phyloP scores from a whole-genome alignment of 2,329 filamentous ascomycete genomes.

The Epichloe uncinata region DNA sequence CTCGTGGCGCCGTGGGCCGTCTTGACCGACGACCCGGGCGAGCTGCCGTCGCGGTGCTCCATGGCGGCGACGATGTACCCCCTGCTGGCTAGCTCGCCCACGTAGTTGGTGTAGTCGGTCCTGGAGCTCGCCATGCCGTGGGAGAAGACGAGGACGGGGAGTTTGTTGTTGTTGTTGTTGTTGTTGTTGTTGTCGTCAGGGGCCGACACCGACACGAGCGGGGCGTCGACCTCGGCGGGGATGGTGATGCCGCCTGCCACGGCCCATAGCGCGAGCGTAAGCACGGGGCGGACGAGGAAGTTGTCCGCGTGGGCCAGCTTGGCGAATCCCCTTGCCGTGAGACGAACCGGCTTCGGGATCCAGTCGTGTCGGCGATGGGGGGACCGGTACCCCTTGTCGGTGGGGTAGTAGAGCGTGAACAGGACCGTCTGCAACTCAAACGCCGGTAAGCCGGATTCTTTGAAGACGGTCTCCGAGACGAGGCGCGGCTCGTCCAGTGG shows the following conservation, averaged over 20 bases:
- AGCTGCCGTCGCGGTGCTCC: conserved; percentile 39
- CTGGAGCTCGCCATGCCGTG: conserved; percentile 37
- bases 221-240: conserved; percentile 33
- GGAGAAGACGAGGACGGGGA: conserved; percentile 37
- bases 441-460: conserved; percentile 21
- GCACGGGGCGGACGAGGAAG: conserved; percentile 27
- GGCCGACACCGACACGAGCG: conserved; percentile 18
- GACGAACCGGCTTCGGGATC: conserved; percentile 29
- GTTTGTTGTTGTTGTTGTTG: conserved; percentile 6
- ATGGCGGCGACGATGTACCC: conserved; percentile 35
- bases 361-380: conserved; percentile 26
- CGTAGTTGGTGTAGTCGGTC: conserved; percentile 38
- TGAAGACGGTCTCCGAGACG: conserved; percentile 21
- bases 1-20: conserved; percentile 16
- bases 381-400: conserved; percentile 7
- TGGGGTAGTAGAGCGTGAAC: conserved; percentile 37
- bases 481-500: conserved; percentile 20
- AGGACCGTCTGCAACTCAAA: conserved; percentile 34
- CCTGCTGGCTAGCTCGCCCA: conserved; percentile 35
- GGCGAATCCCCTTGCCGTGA: conserved; percentile 33
- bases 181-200: too few relatives aligned
- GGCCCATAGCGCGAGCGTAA: conserved; percentile 28
- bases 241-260: conserved; percentile 32
- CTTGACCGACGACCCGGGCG: conserved; percentile 29
- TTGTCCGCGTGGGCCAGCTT: conserved; percentile 30